Evolutionary conservation across 306 rosid species (phyloP).

Genomic region (Pyrus pyrifolia): DNA sequence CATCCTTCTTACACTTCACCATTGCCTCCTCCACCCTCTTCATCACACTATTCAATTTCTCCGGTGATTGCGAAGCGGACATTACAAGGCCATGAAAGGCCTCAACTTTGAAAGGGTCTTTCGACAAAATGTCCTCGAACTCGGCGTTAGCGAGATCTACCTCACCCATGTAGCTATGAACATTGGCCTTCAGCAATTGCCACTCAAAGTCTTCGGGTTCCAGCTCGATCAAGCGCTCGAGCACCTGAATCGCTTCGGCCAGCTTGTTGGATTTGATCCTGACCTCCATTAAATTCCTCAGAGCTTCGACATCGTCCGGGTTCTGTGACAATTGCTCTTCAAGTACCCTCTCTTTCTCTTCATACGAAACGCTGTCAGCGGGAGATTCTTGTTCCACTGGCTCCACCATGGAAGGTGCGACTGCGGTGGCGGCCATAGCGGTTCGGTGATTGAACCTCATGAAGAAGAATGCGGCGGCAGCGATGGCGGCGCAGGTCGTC

Average conservation of each 20-base stretch:
- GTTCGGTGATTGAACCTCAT: slow-evolving; percentile 35
- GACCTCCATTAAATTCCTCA: slow-evolving; percentile 45
- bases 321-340: slow-evolving; percentile 36
- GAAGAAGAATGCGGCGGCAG: slow-evolving; percentile 51
- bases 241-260: slow-evolving; percentile 40
- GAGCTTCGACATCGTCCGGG: slow-evolving; percentile 45
- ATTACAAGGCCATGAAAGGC: slow-evolving; percentile 75
- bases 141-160: slow-evolving; percentile 33
- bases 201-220: slow-evolving; percentile 69
- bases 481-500: slow-evolving; percentile 42
- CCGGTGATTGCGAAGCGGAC: slow-evolving; percentile 36
- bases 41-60: slow-evolving; percentile 20
- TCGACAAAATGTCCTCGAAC: slow-evolving; percentile 49
- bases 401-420: slow-evolving; percentile 21
- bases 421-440: slow-evolving; percentile 45
- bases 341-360: slow-evolving; percentile 34
- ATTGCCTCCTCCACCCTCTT: slow-evolving; percentile 48
- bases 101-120: slow-evolving; percentile 52
- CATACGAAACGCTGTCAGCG: slow-evolving; percentile 4
- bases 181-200: slow-evolving; percentile 60
- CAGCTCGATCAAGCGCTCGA: slow-evolving; percentile 50
- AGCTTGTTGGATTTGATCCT: slow-evolving; percentile 42
- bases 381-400: slow-evolving; percentile 14
- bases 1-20: slow-evolving; percentile 37
- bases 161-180: slow-evolving; percentile 40